Base-by-base conservation (phyloP, 1,284 basidiomycete genomes). In the Microbotryum scabiosae region DNA sequence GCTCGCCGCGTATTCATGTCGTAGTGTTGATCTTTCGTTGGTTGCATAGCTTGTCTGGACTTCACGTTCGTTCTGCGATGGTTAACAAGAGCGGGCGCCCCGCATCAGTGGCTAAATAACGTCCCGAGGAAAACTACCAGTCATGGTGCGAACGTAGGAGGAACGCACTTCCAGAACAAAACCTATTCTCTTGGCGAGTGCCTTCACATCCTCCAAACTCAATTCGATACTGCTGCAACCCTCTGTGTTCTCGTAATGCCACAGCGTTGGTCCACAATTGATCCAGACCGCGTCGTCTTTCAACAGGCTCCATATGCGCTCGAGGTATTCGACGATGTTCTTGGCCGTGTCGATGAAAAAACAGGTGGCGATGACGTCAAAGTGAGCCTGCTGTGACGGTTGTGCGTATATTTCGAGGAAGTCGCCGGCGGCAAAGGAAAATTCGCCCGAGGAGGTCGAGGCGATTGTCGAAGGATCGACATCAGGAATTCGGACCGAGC, bases 261-360 rank as follows among this genome's bases (percentile, higher is more conserved):
- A 99, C 30, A 97, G 77, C 1, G 97, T 77, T 0, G 94, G 96
- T 1, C 94, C 88, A 8, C 92, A 77, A 72, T 96, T 97, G 69
- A 94, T 87, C 90, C 90, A 94, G 8, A 91, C 81, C 2, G 91
- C 92, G 28, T 85, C 88, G 0, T 85, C 85, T 3, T 84, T 83
- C 12, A 96, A 80, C 32, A 92, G 83, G 4, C 79, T 78, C 73
- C 91, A 84, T 52, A 96, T 87, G 57, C 87, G 84, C 43, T 85
- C 82, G 20, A 96, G 80, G 71, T 93, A 96, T 67, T 88, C 87
- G n/a, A 93, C 82, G 45, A 96, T 83, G 72, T 93, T 93, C 70
- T 91, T 88, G 0, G 91, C 88, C 7, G 93, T 97, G 73, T 98
- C 94, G 66, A 98, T 87, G 78, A 98, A 98, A 81, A 97, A 98